Evolutionary conservation across 2,329 filamentous ascomycete species (phyloP).

Genomic region (Epichloe sibirici): DNA sequence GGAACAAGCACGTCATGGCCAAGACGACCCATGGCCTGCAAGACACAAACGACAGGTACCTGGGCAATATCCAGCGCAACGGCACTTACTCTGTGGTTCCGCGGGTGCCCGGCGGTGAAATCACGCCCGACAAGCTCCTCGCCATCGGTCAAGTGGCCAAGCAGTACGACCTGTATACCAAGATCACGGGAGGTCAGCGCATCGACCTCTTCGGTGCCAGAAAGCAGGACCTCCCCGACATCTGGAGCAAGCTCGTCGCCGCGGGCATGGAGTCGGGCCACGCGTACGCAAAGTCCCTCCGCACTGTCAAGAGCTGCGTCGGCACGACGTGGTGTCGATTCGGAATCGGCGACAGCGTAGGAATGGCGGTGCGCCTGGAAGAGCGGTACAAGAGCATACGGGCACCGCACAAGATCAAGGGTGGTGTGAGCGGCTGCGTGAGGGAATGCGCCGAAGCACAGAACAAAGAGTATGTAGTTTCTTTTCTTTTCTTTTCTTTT

Average conservation of each 20-base stretch:
- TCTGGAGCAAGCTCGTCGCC: slow-evolving; percentile 70
- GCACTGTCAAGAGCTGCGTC: slow-evolving; percentile 86
- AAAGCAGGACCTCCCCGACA: slow-evolving; percentile 72
- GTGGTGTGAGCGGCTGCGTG: slow-evolving; percentile 82
- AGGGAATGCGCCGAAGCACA: slow-evolving; percentile 86
- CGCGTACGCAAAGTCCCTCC: slow-evolving; percentile 77
- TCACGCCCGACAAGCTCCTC: slow-evolving; percentile 76
- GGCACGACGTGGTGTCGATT: slow-evolving; percentile 86
- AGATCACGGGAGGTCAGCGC: slow-evolving; percentile 83
- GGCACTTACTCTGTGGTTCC: slow-evolving; percentile 85
- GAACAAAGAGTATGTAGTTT: slow-evolving; percentile 61
- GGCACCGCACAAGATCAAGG: slow-evolving; percentile 84
- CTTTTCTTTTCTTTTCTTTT: no score
- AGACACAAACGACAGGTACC: slow-evolving; percentile 80
- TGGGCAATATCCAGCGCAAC: slow-evolving; percentile 84
- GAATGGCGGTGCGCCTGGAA: slow-evolving; percentile 77
- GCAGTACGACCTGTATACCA: slow-evolving; percentile 75
- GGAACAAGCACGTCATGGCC: slow-evolving; percentile 74
- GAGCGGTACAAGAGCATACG: slow-evolving; percentile 87
- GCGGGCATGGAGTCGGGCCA: slow-evolving; percentile 86
- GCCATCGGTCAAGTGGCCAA: slow-evolving; percentile 74
- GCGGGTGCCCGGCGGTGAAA: slow-evolving; percentile 72
- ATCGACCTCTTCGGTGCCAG: slow-evolving; percentile 89
- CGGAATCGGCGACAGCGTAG: slow-evolving; percentile 80
- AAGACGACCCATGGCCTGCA: slow-evolving; percentile 60